Evolutionary conservation across 371 early-diverging fungal genomes (phyloP).

Genomic region (Smittium culicis): DNA sequence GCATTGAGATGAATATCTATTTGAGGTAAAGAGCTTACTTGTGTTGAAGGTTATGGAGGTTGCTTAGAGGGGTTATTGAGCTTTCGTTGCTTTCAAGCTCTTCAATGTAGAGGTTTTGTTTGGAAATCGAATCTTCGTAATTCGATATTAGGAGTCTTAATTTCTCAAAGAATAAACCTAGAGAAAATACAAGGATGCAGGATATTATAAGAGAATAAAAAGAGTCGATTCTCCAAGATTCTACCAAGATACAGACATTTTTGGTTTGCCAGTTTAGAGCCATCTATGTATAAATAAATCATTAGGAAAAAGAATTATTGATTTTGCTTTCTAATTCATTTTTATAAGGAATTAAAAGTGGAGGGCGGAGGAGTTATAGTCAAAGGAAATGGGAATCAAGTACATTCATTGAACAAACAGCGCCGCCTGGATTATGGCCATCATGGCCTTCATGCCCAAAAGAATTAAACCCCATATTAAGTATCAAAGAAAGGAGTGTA

Average conservation of each 20-base stretch:
- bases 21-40: too few relatives aligned
- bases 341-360: too few relatives aligned
- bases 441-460: slow-evolving; percentile 26
- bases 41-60: too few relatives aligned
- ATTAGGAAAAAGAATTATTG: too few relatives aligned
- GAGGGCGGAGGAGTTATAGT: background rate
- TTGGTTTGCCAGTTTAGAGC: slow-evolving; percentile 61
- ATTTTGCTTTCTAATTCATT: too few relatives aligned
- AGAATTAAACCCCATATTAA: background rate
- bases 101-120: background rate
- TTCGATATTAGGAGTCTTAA: background rate
- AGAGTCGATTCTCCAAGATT: slow-evolving; percentile 56
- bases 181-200: slow-evolving; percentile 38
- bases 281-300: slow-evolving; percentile 43
- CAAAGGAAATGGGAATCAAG: background rate
- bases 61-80: too few relatives aligned
- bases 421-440: slow-evolving; percentile 18
- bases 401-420: slow-evolving; percentile 31
- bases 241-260: slow-evolving; percentile 59
- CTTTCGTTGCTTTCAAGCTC: too few relatives aligned
- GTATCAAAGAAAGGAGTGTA: too few relatives aligned
- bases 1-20: background rate
- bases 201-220: slow-evolving; percentile 36
- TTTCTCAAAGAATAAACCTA: slow-evolving; percentile 49
- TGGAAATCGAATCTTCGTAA: background rate